A percentile compares a stretch with the other conserved stretches of the same genome.
phyloP scores from a whole-genome alignment of 2,329 filamentous ascomycete species.

The Aspergillus fumigatiaffinis region DNA sequence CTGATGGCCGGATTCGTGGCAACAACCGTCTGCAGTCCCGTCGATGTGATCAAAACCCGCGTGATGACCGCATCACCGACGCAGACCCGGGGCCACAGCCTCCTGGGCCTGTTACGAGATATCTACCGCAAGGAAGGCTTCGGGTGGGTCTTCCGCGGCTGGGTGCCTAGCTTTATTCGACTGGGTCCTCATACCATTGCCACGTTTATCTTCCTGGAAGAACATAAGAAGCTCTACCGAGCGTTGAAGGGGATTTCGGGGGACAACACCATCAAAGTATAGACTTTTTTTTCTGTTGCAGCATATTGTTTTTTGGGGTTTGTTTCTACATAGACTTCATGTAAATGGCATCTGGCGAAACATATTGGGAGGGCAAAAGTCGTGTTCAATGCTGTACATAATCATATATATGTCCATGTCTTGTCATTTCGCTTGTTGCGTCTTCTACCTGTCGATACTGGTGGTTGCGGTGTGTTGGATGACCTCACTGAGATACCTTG shows the following conservation, averaged over 20 bases:
- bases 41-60: constrained; percentile 64
- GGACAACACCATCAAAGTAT: constrained; percentile 51
- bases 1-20: constrained; percentile 63
- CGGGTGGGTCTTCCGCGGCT: constrained; percentile 63
- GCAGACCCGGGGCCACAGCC: constrained; percentile 39
- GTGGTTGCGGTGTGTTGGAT: background rate
- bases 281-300: constrained; percentile 10
- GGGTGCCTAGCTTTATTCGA: constrained; percentile 64
- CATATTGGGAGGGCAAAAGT: constrained; percentile 10
- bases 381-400: constrained; percentile 1
- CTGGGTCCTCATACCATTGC: constrained; percentile 63
- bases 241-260: constrained; percentile 34
- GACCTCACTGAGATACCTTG: background rate
- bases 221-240: constrained; percentile 63
- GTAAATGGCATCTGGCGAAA: constrained; percentile 16
- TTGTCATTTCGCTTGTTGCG: background rate
- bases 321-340: constrained; percentile 6
- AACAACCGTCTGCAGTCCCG: constrained; percentile 63
- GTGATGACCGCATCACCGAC: constrained; percentile 55
- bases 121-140: constrained; percentile 57
- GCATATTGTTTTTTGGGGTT: background rate
- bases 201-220: constrained; percentile 64
- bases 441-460: background rate
- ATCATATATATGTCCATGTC: constrained; percentile 1
- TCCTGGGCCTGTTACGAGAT: constrained; percentile 49